Conservation (phyloP, 2,329 filamentous ascomycete genomes). For the Sporothrix humicola region DNA sequence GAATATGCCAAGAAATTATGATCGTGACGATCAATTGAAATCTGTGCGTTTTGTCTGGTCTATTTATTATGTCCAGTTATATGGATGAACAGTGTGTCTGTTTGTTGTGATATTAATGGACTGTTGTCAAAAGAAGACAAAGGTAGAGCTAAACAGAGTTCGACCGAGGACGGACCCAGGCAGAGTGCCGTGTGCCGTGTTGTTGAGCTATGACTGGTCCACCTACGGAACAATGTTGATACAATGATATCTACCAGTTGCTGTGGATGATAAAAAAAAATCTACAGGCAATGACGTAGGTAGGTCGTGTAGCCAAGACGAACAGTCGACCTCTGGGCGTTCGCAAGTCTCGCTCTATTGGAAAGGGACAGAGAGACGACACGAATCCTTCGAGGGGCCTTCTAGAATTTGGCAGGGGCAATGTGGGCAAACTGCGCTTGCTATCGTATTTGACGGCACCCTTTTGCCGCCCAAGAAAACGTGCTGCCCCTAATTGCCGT, state of each 20-base stretch:
- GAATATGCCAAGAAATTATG: neutral
- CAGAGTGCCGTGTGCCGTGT: neutral
- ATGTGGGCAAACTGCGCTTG: neutral
- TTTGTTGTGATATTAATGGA: too few species aligned
- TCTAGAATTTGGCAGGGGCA: neutral
- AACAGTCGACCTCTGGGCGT: neutral
- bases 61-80: too few species aligned
- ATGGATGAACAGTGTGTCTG: too few species aligned
- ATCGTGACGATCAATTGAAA: too few species aligned
- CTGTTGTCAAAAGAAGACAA: too few species aligned
- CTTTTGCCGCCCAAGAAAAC: neutral
- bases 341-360: neutral
- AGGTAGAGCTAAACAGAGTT: too few species aligned
- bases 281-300: neutral
- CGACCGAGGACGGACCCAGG: neutral
- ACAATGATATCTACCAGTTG: neutral
- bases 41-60: too few species aligned
- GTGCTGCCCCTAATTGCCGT: neutral
- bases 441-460: neutral
- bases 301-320: neutral
- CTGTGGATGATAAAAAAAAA: neutral
- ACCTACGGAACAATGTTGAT: neutral
- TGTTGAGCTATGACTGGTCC: neutral
- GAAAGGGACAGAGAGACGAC: neutral
- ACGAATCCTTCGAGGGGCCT: neutral